A percentile compares a stretch with the other conserved stretches of the same genome.
Evolutionary conservation across 495 filamentous ascomycete genomes (phyloP).

Genomic region (Xylaria cubensis): DNA sequence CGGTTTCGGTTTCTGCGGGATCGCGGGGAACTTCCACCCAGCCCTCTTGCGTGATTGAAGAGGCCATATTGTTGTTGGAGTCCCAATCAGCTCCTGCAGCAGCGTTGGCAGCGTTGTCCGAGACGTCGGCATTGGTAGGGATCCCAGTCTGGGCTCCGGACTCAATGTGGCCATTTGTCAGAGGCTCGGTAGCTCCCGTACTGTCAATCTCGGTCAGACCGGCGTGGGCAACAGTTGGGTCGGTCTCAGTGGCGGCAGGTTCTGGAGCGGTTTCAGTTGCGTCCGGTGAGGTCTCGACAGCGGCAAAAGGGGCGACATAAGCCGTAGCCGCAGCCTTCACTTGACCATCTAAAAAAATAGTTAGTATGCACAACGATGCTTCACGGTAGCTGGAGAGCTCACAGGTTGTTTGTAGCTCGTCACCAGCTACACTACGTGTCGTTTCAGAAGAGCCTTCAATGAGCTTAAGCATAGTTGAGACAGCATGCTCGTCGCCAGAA

Average conservation of each 20-base stretch:
- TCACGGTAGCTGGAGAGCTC: constrained; percentile 42
- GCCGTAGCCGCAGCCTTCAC: constrained; percentile 68
- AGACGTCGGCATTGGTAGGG: constrained; percentile 62
- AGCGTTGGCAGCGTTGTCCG: constrained; percentile 68
- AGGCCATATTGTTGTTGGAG: constrained; percentile 54
- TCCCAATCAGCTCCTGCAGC: constrained; percentile 76
- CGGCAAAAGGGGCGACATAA: constrained; percentile 50
- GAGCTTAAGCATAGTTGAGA: constrained; percentile 82
- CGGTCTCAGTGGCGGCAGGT: constrained; percentile 56
- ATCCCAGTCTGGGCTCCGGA: constrained; percentile 45
- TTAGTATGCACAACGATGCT: constrained; percentile 32
- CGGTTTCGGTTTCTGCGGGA: constrained; percentile 76
- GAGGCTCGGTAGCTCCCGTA: constrained; percentile 44
- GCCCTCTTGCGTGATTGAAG: constrained; percentile 65
- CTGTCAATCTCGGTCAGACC: constrained; percentile 71
- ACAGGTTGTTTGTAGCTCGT: constrained; percentile 77
- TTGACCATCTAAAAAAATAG: constrained; percentile 61
- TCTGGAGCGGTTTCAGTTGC: constrained; percentile 48
- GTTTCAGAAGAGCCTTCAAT: constrained; percentile 80
- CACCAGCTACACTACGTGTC: constrained; percentile 68
- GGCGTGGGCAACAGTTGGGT: constrained; percentile 80
- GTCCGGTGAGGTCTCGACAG: constrained; percentile 50
- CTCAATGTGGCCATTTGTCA: constrained; percentile 60
- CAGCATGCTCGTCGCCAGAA: constrained; percentile 80
- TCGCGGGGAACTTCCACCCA: constrained; percentile 76